Evolutionary conservation across 2,329 filamentous ascomycete genomes (phyloP), one percentile per base, ranked within the genome.

Genomic region (Scedosporium dehoogii): DNA sequence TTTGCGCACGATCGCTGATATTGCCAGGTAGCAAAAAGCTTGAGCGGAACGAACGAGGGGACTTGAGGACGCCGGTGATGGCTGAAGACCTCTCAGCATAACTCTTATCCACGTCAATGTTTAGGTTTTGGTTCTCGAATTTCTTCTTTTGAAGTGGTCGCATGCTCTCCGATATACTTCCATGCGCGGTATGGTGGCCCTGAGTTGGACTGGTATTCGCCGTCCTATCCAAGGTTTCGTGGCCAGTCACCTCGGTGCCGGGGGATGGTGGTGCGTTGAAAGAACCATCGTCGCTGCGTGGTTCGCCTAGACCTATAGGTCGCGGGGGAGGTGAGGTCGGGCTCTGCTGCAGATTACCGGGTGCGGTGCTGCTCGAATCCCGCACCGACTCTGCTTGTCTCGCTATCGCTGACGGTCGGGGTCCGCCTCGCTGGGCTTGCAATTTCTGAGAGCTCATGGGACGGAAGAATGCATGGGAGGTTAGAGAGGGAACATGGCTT

Each of bases 361-460:
- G 55, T 9, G 61, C 51, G 12, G 59, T 51, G 29, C 58, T 33
- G 4, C 48, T 44, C n/a, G 33, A 59, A 58, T 23, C 58, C 56
- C 58, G 25, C 44, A 44, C 9, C 29, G 63, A 25, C 61, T 66
- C 51, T 58, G 62, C 16, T 46, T 63, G 57, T 58, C 64, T 27
- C 46, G 65, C 3, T 55, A 61, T 27, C 62, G 60, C 3, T 38
- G 60, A 12, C 29, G 58, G n/a, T 57, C 60, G n/a, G 59, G 60
- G n/a, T 48, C 58, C 62, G 29, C 53, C 53, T 6, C 58, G 70
- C 75, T 97, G 94, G 62, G 92, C 92, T 75, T 97, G 93, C 59
- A 97, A 79, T 72, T 91, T 89, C 73, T 96, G 92, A 25, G 93
- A 96, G 76, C 92, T 97, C 91, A 99, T 96, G 46, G 94, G 94